Evolutionary conservation across 2,329 filamentous ascomycete species (phyloP).

Genomic region (Aspergillus clavatus): DNA sequence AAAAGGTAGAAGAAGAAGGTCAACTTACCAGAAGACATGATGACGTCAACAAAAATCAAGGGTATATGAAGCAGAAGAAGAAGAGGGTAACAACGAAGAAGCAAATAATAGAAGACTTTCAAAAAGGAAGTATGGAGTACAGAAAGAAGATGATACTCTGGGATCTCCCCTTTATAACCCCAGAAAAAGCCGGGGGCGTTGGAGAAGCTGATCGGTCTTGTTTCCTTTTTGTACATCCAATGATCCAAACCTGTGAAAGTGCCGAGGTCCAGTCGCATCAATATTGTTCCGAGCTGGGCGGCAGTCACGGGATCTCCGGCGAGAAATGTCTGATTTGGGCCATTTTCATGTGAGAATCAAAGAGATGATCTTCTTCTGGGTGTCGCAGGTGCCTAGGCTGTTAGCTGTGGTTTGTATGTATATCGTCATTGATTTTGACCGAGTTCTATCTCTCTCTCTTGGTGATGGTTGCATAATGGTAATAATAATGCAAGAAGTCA

Average conservation of each 20-base stretch:
- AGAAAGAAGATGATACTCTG: slow-evolving; percentile 6
- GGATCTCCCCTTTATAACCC: slow-evolving; percentile 11
- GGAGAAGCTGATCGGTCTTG: slow-evolving; percentile 12
- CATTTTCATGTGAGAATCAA: slow-evolving; percentile 20
- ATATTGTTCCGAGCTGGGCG: slow-evolving; percentile 17
- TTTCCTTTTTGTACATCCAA: slow-evolving; percentile 13
- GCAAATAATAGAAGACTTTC: slow-evolving; percentile 6
- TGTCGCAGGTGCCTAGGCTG: no score
- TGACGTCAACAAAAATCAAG: slow-evolving; percentile 20
- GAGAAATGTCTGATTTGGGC: background rate
- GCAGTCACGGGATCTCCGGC: slow-evolving; percentile 23
- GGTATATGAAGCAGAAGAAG: slow-evolving; percentile 1
- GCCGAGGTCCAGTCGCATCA: slow-evolving; percentile 30
- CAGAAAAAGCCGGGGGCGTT: background rate
- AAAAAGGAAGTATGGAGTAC: slow-evolving; percentile 12
- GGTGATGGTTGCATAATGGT: no score
- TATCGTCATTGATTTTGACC: no score
- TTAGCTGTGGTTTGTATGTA: no score
- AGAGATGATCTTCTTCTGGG: no score
- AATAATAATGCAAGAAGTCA: no score
- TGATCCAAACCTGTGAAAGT: slow-evolving; percentile 20
- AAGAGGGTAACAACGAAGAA: slow-evolving; percentile 1
- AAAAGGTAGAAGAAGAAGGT: background rate
- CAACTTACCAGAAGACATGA: slow-evolving; percentile 42
- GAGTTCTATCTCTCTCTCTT: no score